Base-by-base conservation (phyloP, 352 stramenopile genomes). In the Globisporangium lucens region DNA sequence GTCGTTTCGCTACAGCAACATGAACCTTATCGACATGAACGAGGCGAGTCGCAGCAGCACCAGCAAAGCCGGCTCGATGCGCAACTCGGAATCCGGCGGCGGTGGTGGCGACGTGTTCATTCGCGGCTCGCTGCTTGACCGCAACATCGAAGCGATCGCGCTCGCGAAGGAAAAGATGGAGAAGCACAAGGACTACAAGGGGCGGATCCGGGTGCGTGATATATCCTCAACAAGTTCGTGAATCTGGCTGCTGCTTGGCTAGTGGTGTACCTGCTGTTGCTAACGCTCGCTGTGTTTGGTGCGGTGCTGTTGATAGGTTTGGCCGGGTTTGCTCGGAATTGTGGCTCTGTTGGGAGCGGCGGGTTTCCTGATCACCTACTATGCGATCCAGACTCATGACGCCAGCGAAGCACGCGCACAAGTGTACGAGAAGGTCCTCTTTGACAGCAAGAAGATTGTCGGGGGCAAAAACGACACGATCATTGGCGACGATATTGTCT, bases 281-380 rank as follows among this genome's bases (percentile, higher is more conserved):
- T 63, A 35, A 64, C 8, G 29, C 4, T 33, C 4, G 20, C 12
- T 61, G 20, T 5, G 17, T 59, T 52, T 43, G 36, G 5, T 53
- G 17, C 17, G 4, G 36, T 30, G 52, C 15, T 53, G n/a, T 46
- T n/a, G 30, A 61, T 27, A 75, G 69, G 69, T 70, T 27, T 82
- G 75, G 75, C 75, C 75, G 17, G 75, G 73, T 2, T 9, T 80
- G 22, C 20, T 80, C 4, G 36, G 72, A 0, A 41, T 80, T 8
- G 36, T 75, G 30, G 35, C 74, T 2, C 0, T 76, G 7, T 6
- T 73, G 3, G 67, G 67, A 2, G 55, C 47, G 0, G 70, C 58
- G 1, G 66, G 47, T 1, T 67, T 67, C 49, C 51, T 78, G 20
- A 72, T 76, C 51, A 67, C 65, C 7, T 70, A 62, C 53, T 72